Base-by-base conservation (phyloP, 805 yeast genomes). In the Kodamaea neixiangensis region DNA sequence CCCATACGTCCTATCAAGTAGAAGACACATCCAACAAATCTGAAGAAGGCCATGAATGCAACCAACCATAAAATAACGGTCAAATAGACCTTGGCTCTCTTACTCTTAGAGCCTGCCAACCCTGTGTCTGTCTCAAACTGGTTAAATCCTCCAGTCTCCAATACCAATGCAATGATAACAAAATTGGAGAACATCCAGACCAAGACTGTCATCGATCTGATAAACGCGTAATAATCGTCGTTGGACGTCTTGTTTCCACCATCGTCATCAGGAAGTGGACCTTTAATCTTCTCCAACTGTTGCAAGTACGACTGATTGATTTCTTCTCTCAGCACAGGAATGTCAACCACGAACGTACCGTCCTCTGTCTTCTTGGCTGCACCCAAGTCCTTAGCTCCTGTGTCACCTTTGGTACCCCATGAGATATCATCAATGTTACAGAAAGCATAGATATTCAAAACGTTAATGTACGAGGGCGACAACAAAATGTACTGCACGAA, bases 351-450 rank as follows among this genome's bases (percentile, higher is more conserved):
- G 46, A 78, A 76, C 33, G 78, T 75, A 58, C 85, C 85, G 56
- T 79, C 82, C 49, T 78, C 81, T 48, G 75, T 71, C 35, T 74
- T 76, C 57, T 76, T 79, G 10, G 80, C 82, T 1, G 69, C 76
- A 47, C 87, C 86, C 62, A 83, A 73, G 37, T 78, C 81, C 33
- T 69, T 75, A 4, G 82, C 82, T 2, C 86, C 79, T n/a, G 76
- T 73, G 40, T 82, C 80, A 38, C 88, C 88, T 64, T 84, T 83
- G n/a, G 88, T 83, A 52, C 88, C 88, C 88, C 88, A 83, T 1
- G 88, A 83, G 44, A 83, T 80, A 66, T 83, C 88, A 62, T 83
- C 87, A 71, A 84, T 81, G 66, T 83, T 83, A 71, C 87, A 83
- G 63, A 84, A 83, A 1, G 88, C 86, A 64, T 82, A 83, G 45